These are phyloP conservation scores for Fusarium circinatum DNA, from an alignment of 2,329 filamentous ascomycete species.

Conservation along the genomic window DNA sequence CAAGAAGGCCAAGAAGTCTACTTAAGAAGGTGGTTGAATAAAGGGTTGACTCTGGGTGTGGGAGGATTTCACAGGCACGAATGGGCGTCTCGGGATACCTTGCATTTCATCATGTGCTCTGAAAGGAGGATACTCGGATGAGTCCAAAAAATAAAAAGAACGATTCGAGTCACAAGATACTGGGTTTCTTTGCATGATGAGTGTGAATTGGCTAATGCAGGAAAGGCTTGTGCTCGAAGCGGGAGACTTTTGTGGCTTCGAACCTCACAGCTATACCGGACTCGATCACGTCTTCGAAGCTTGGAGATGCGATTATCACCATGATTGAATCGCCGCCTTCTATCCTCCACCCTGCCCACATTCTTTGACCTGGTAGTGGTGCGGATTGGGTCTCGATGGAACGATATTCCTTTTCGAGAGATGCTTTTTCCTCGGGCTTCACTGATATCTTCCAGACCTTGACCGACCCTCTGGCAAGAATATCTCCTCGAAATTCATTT, in stretches of 20 bases:
- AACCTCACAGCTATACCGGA: conserved; percentile 39
- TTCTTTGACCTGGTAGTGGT: conserved; percentile 44
- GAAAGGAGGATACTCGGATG: conserved; percentile 53
- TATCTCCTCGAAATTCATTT: conserved; percentile 40
- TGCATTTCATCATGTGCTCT: conserved; percentile 60
- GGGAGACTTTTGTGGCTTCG: conserved; percentile 32
- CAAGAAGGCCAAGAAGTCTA: conserved; percentile 60
- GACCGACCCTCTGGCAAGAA: conserved; percentile 44
- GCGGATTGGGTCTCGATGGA: conserved; percentile 47
- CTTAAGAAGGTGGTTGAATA: conserved; percentile 41
- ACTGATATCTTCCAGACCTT: conserved; percentile 51
- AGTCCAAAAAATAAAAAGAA: conserved; percentile 49
- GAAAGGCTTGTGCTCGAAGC: conserved; percentile 42
- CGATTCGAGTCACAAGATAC: conserved; percentile 47
- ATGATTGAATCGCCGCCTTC: conserved; percentile 53
- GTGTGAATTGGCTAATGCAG: conserved; percentile 30
- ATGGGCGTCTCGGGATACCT: conserved; percentile 67
- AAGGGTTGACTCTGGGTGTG: conserved; percentile 44
- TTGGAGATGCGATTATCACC: conserved; percentile 53
- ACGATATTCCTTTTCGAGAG: conserved; percentile 49
- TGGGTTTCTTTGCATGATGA: conserved; percentile 17
- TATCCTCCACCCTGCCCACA: conserved; percentile 56
- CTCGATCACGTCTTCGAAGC: conserved; percentile 48
- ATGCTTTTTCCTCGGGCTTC: conserved; percentile 44
- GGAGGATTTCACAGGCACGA: conserved; percentile 54